These are phyloP conservation scores for Bolboschoenoplectus hybrid DNA, from an alignment of 202 grass and related monocot species.

Conservation along the genomic window DNA sequence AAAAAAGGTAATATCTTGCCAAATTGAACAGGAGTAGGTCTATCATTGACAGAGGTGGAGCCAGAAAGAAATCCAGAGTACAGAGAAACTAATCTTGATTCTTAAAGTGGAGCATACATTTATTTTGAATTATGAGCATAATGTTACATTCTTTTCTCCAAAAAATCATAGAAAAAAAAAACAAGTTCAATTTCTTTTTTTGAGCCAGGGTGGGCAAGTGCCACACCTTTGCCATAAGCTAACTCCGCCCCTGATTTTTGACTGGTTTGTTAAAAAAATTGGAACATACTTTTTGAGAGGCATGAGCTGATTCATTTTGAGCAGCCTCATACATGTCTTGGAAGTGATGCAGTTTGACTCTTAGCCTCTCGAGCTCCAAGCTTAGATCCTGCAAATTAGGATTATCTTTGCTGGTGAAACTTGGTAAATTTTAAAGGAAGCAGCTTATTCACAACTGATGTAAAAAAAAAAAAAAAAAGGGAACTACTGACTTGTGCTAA, in stretches of 20 bases:
- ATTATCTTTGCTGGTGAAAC: background rate
- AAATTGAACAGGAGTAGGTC: background rate
- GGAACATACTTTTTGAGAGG: conserved; percentile 51
- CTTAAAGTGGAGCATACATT: background rate
- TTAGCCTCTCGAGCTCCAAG: conserved; percentile 60
- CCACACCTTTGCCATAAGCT: background rate
- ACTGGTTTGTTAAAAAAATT: background rate
- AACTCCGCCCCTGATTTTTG: background rate
- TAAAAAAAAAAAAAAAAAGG: too few species aligned
- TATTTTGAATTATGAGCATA: background rate
- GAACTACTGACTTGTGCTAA: background rate
- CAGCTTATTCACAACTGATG: background rate
- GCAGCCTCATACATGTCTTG: conserved; percentile 47
- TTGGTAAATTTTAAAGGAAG: conserved; percentile 8
- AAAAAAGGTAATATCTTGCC: background rate
- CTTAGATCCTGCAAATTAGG: conserved; percentile 52
- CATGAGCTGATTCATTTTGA: conserved; percentile 45
- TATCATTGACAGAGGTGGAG: background rate
- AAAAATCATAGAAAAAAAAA: background rate
- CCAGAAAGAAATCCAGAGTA: background rate
- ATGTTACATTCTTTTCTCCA: background rate
- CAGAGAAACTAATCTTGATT: background rate
- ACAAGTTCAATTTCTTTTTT: background rate
- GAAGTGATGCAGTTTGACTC: conserved; percentile 55
- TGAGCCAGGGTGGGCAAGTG: background rate